Evolutionary conservation across 257 asterid species (phyloP), one percentile per base, ranked within the genome.

Genomic region (Capsicum rhomboideum): DNA sequence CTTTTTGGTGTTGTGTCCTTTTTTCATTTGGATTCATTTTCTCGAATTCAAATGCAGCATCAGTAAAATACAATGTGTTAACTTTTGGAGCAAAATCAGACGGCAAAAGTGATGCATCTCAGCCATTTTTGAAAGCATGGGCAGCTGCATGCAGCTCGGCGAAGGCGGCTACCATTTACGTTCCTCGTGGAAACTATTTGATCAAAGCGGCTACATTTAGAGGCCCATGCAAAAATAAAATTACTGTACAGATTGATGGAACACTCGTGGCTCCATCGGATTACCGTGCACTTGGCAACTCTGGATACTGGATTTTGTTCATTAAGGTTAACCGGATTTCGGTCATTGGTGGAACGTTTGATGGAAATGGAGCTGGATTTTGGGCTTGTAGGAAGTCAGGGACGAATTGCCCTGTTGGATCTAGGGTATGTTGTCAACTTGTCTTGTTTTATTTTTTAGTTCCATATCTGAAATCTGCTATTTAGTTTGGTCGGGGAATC

Each of bases 241-340:
- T 93, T 40, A 86, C 61, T 3, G 86, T 93, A 5, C 84, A 53
- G 63, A 91, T 92, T 12, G 90, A 86, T 49, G 96, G 97, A 18
- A 93, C 91, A 16, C 88, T 93, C 2, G 85, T 92, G 12, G 94
- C 96, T n/a, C 93, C 96, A 0, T 4, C 10, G 8, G 90, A 93
- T 77, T 87, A 93, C 54, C 77, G 84, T 10, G 88, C 61, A 14
- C 59, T 87, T 1, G 93, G 90, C 2, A 85, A 88, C 72, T 75
- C 95, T 5, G 88, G 91, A 4, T 89, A 86, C 56, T 93, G 97
- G 97, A 88, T 93, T 46, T 68, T 91, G 83, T 93, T 93, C 53
- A 84, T 88, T 84, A 79, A 92, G 34, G 92, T 93, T 20, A 68
- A 86, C 46, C 72, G 86, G 56, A 74, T 93, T 58, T 83, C 90